Evolutionary conservation across 306 rosid species (phyloP).

Genomic region (apple (Malus domestica)): DNA sequence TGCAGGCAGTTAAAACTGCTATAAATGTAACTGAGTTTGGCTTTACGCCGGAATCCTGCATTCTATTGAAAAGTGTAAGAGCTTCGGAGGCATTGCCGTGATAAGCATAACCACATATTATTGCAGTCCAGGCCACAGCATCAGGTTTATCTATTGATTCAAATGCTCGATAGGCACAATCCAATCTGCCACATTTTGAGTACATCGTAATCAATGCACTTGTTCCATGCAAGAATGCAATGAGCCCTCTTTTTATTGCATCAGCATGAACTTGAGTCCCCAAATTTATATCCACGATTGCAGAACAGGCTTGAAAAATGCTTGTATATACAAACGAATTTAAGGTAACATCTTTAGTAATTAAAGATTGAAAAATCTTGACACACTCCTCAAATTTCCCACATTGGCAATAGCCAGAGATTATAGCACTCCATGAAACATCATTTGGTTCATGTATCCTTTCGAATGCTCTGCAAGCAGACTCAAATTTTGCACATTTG

Average conservation of each 20-base stretch:
- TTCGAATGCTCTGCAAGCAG: constrained; percentile 41
- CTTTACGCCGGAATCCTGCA: constrained; percentile 38
- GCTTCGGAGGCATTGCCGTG: constrained; percentile 55
- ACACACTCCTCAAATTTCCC: constrained; percentile 43
- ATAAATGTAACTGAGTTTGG: constrained; percentile 51
- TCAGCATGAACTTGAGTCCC: constrained; percentile 56
- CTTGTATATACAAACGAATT: constrained; percentile 48
- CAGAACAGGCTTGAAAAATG: constrained; percentile 56
- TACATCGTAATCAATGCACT: constrained; percentile 65
- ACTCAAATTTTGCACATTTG: constrained; percentile 43
- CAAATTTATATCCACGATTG: constrained; percentile 34
- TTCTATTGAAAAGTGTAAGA: constrained; percentile 30
- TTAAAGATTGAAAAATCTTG: constrained; percentile 35
- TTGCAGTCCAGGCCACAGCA: constrained; percentile 53
- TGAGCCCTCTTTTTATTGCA: constrained; percentile 48
- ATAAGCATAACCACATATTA: constrained; percentile 46
- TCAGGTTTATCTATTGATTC: constrained; percentile 45
- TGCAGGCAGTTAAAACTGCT: constrained; percentile 51
- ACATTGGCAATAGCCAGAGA: constrained; percentile 48
- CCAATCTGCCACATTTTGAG: constrained; percentile 54
- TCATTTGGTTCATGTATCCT: constrained; percentile 49
- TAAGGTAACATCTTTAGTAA: constrained; percentile 34
- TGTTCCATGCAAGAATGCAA: constrained; percentile 38
- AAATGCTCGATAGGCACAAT: constrained; percentile 44
- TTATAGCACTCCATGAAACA: constrained; percentile 54